phyloP scores from a whole-genome alignment of 208 protist species.

The Trypanosomatidae sp. region DNA sequence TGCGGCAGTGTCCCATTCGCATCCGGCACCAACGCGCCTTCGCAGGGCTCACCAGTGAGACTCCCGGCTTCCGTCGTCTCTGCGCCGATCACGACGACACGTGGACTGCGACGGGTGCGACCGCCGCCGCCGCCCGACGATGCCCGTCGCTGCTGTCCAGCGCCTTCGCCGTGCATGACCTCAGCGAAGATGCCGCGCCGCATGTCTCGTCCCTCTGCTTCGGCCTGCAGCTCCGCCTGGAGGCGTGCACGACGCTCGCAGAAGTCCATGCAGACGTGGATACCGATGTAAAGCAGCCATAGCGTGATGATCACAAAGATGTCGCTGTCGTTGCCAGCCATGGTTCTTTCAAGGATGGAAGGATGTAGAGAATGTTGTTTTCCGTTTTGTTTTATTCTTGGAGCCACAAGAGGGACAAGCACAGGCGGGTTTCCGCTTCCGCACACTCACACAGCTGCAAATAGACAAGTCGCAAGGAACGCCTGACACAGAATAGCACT shows the following conservation, averaged over 20 bases:
- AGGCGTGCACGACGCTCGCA: conserved; percentile 5
- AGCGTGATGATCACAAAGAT: conserved; percentile 5
- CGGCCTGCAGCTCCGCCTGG: background rate
- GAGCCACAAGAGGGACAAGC: too few relatives aligned
- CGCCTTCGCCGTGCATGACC: too few relatives aligned
- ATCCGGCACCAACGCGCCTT: conserved; percentile 11
- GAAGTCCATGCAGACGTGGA: conserved; percentile 9
- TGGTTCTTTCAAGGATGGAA: too few relatives aligned
- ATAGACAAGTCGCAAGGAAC: too few relatives aligned
- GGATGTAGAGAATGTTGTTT: too few relatives aligned
- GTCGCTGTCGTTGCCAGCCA: background rate
- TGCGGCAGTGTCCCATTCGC: conserved; percentile 3
- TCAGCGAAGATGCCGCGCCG: background rate
- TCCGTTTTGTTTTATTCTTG: too few relatives aligned
- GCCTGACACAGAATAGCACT: too few relatives aligned
- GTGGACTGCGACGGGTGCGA: background rate
- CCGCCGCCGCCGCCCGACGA: background rate
- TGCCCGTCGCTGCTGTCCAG: too few relatives aligned
- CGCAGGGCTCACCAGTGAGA: conserved; percentile 8
- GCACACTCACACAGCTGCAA: too few relatives aligned
- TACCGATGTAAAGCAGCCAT: conserved; percentile 12
- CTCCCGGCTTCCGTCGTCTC: background rate
- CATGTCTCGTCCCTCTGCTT: background rate
- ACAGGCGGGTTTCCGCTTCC: too few relatives aligned
- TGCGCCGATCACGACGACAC: conserved; percentile 3